Evolutionary conservation across 306 rosid genomes (phyloP).

Genomic region (Sindora glabra): DNA sequence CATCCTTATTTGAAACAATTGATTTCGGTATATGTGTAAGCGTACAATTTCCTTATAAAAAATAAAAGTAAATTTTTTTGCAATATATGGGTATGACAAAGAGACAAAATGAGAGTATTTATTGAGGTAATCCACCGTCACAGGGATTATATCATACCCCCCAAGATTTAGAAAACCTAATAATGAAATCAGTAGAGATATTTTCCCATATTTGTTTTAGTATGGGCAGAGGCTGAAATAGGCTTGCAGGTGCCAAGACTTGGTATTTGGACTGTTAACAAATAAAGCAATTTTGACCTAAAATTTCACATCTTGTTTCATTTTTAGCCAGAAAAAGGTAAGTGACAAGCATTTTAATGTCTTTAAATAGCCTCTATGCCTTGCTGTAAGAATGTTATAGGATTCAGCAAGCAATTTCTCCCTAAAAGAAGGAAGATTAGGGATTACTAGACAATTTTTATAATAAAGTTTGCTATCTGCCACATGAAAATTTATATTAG

Average conservation of each 20-base stretch:
- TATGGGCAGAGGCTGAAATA: background rate
- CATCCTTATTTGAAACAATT: background rate
- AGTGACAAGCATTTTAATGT: too few species aligned
- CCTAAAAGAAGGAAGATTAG: background rate
- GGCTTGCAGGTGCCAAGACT: fast-evolving
- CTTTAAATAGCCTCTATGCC: background rate
- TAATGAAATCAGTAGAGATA: too few species aligned
- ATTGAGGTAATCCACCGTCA: background rate
- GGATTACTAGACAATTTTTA: background rate
- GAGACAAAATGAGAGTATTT: too few species aligned
- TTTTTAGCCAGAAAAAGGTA: background rate
- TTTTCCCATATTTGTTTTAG: too few species aligned
- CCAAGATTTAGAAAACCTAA: too few species aligned
- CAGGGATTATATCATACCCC: background rate
- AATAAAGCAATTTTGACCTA: background rate
- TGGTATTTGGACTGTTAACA: background rate
- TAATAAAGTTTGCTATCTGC: background rate
- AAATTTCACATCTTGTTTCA: background rate
- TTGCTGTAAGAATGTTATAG: too few species aligned
- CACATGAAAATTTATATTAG: background rate
- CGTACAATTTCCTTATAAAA: background rate
- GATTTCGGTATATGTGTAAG: background rate
- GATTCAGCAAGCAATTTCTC: too few species aligned
- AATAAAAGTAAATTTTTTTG: too few species aligned
- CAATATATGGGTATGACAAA: background rate